Percentiles rank a stretch among this genome's conserved stretches.
Evolutionary conservation across 2,329 filamentous ascomycete genomes (phyloP).

Genomic region (Chrysosphaeria jannelii): DNA sequence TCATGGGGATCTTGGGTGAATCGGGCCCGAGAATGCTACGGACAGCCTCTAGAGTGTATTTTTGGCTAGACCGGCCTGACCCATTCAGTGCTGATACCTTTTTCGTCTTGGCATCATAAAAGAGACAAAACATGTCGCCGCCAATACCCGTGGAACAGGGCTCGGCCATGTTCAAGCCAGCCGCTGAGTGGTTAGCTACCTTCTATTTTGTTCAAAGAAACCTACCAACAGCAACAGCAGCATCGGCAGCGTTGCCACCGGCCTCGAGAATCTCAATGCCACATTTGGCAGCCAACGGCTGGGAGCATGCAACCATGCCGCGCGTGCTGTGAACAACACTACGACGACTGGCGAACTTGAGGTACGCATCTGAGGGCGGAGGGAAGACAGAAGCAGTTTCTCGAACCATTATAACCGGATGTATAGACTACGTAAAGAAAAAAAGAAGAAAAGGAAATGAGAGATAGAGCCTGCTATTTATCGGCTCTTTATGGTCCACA

Average conservation of each 20-base stretch:
- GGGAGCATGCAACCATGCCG: constrained; percentile 70
- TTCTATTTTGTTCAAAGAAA: background rate
- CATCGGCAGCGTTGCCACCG: constrained; percentile 85
- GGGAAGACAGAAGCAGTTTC: constrained; percentile 16
- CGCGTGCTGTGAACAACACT: constrained; percentile 85
- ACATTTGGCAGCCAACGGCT: constrained; percentile 68
- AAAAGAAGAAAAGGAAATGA: background rate
- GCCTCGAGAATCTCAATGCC: constrained; percentile 60
- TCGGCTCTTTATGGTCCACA: too few relatives aligned
- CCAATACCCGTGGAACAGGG: constrained; percentile 83
- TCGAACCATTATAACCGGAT: constrained; percentile 14
- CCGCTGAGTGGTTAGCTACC: constrained; percentile 20
- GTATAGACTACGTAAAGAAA: background rate
- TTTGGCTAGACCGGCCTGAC: constrained; percentile 52
- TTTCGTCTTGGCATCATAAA: constrained; percentile 57
- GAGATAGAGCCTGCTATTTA: too few relatives aligned
- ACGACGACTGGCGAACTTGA: constrained; percentile 35
- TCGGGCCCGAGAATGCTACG: constrained; percentile 30
- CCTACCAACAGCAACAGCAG: constrained; percentile 53
- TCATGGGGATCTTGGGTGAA: constrained; percentile 25
- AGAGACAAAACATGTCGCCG: constrained; percentile 90
- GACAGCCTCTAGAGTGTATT: constrained; percentile 37
- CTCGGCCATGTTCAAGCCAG: constrained; percentile 77
- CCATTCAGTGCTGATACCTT: constrained; percentile 73
- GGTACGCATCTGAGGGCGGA: constrained; percentile 18